A percentile compares a stretch with the other conserved stretches of the same genome.
phyloP scores from a whole-genome alignment of 2,329 filamentous ascomycete genomes.

The Paecilomyces dactylethromorphus region DNA sequence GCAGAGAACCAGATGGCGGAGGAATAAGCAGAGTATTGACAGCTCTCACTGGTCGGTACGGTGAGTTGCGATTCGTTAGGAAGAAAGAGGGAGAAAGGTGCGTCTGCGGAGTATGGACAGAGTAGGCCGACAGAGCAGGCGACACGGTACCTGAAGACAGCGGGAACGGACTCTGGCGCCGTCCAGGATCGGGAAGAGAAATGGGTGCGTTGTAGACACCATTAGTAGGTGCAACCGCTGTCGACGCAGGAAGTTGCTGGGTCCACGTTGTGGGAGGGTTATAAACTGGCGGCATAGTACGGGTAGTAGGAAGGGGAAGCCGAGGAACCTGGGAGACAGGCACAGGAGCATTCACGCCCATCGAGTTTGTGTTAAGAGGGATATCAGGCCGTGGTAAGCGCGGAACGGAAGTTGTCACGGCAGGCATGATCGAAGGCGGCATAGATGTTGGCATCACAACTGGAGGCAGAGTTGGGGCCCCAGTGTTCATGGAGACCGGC shows the following conservation, averaged over 20 bases:
- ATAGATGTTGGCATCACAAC: constrained; percentile 26
- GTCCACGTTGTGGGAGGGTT: constrained; percentile 48
- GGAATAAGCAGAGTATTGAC: constrained; percentile 89
- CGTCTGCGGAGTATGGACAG: constrained; percentile 54
- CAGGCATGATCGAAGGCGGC: constrained; percentile 25
- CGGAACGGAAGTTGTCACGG: constrained; percentile 31
- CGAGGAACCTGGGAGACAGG: constrained; percentile 55
- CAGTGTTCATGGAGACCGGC: constrained; percentile 15
- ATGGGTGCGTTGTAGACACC: constrained; percentile 22
- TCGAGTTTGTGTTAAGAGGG: constrained; percentile 51
- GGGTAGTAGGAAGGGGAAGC: constrained; percentile 56
- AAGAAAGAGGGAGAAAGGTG: constrained; percentile 83
- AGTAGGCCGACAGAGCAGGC: constrained; percentile 62
- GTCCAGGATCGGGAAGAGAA: constrained; percentile 26
- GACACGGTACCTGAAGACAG: constrained; percentile 54
- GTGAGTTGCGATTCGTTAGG: constrained; percentile 79
- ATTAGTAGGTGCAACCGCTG: constrained; percentile 20
- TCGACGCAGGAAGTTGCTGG: constrained; percentile 32
- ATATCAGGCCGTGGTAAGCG: constrained; percentile 66
- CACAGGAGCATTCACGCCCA: constrained; percentile 32
- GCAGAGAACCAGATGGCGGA: constrained; percentile 71
- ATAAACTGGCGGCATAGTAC: constrained; percentile 74
- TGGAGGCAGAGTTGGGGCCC: constrained; percentile 25
- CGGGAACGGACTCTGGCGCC: constrained; percentile 46
- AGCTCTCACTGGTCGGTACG: constrained; percentile 83